Evolutionary conservation across 768 basidiomycete genomes (phyloP).

Genomic region (Gloeopeniophorella convolvens): DNA sequence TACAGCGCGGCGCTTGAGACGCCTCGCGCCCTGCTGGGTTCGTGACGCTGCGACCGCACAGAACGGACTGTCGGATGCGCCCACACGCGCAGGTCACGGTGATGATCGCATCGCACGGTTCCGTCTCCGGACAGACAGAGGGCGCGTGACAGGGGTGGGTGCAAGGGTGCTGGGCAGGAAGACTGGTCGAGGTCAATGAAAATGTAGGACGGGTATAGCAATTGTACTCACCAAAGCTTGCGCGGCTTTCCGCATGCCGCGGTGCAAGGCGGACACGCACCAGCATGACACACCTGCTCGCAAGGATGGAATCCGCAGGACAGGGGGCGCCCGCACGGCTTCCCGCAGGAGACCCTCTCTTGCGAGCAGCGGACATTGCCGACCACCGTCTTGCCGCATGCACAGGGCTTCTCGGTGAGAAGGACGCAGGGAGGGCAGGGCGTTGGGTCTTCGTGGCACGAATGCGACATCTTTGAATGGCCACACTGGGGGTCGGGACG

Average conservation of each 20-base stretch:
- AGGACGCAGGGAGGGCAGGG: conserved; percentile 85
- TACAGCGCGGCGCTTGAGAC: conserved; percentile 57
- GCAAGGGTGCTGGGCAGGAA: conserved; percentile 71
- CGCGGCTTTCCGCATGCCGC: conserved; percentile 81
- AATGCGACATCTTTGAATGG: conserved; percentile 69
- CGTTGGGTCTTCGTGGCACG: conserved; percentile 68
- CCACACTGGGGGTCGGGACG: conserved; percentile 70
- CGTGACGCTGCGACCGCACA: conserved; percentile 57
- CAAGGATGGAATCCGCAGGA: conserved; percentile 89
- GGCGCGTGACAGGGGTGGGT: conserved; percentile 83
- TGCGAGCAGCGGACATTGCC: conserved; percentile 80
- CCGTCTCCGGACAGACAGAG: conserved; percentile 69
- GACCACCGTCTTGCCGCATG: conserved; percentile 81
- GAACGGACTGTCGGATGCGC: conserved; percentile 62
- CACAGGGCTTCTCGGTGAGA: conserved; percentile 73
- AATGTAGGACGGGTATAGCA: background rate
- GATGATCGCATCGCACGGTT: conserved; percentile 65
- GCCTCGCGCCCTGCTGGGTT: conserved; percentile 39
- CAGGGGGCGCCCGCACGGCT: conserved; percentile 70
- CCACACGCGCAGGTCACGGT: conserved; percentile 79
- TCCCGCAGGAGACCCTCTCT: conserved; percentile 83
- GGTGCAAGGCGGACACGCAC: conserved; percentile 71
- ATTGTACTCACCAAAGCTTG: conserved; percentile 61
- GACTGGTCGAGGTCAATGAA: conserved; percentile 31
- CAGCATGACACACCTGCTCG: conserved; percentile 73